These are phyloP conservation scores for Pythium dissimile DNA, from an alignment of 352 stramenopile species.

Conservation along the genomic window DNA sequence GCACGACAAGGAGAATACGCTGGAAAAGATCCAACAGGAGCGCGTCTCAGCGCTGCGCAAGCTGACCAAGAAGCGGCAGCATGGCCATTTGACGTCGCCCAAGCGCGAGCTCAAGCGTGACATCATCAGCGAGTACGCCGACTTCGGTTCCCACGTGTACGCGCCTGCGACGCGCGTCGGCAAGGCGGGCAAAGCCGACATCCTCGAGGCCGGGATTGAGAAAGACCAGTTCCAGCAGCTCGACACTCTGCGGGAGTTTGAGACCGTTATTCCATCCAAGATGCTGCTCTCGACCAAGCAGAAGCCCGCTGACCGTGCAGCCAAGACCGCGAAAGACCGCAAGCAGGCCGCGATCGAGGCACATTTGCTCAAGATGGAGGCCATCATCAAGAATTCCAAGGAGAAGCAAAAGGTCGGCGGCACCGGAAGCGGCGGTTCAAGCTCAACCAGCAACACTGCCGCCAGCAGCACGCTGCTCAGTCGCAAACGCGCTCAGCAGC, in stretches of 20 bases:
- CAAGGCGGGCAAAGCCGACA: slow-evolving; percentile 46
- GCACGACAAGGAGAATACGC: slow-evolving; percentile 69
- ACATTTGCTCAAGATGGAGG: slow-evolving; percentile 87
- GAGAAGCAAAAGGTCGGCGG: slow-evolving; percentile 10
- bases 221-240: slow-evolving; percentile 50
- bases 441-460: no score
- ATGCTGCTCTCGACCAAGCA: slow-evolving; percentile 51
- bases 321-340: slow-evolving; percentile 70
- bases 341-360: slow-evolving; percentile 71
- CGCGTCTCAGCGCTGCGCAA: slow-evolving; percentile 88
- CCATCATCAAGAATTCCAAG: slow-evolving; percentile 75
- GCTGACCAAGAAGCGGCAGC: slow-evolving; percentile 83
- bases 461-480: slow-evolving; percentile 3
- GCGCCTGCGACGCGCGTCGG: slow-evolving; percentile 63
- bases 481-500: slow-evolving; percentile 29
- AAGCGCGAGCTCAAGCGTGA: slow-evolving; percentile 50
- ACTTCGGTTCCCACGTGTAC: slow-evolving; percentile 85
- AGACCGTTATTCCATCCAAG: slow-evolving; percentile 43
- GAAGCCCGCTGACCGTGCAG: slow-evolving; percentile 46
- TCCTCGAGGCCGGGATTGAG: slow-evolving; percentile 56
- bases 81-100: slow-evolving; percentile 41
- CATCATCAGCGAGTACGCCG: slow-evolving; percentile 88
- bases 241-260: slow-evolving; percentile 57
- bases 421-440: no score
- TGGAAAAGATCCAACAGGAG: slow-evolving; percentile 82